Evolutionary conservation across 106 monocot species (phyloP).

Genomic region (Acanthochlamys bracteata): DNA sequence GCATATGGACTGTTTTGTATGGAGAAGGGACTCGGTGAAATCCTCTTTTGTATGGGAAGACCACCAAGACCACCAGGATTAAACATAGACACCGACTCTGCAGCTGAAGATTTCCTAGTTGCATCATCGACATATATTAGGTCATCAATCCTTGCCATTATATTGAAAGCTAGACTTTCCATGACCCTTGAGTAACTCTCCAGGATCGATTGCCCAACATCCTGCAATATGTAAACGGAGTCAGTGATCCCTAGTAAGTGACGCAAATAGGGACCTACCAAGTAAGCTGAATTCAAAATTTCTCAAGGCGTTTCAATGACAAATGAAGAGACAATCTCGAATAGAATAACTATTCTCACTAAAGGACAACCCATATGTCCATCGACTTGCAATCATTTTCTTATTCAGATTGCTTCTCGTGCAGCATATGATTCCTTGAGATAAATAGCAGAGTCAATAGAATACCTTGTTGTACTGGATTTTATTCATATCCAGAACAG

Average conservation of each 20-base stretch:
- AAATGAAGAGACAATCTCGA: too few relatives aligned
- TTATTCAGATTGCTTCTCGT: too few relatives aligned
- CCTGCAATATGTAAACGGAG: slow-evolving; percentile 30
- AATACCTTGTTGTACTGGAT: slow-evolving; percentile 97
- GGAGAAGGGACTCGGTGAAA: slow-evolving; percentile 92
- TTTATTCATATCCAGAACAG: slow-evolving; percentile 93
- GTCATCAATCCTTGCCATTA: slow-evolving; percentile 95
- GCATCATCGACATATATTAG: slow-evolving; percentile 85
- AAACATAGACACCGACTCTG: slow-evolving; percentile 38
- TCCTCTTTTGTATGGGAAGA: slow-evolving; percentile 77
- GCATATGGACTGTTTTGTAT: slow-evolving; percentile 62
- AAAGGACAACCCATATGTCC: too few relatives aligned
- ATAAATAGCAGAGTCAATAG: too few relatives aligned
- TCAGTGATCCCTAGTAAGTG: background rate
- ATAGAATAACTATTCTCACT: too few relatives aligned
- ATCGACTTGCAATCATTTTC: too few relatives aligned
- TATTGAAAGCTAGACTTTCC: slow-evolving; percentile 95
- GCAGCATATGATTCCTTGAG: too few relatives aligned
- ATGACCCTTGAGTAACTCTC: slow-evolving; percentile 94
- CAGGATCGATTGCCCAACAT: slow-evolving; percentile 90
- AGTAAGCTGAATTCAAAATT: too few relatives aligned
- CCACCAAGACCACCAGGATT: slow-evolving; percentile 58
- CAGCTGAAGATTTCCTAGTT: slow-evolving; percentile 38
- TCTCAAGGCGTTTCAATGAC: too few relatives aligned
- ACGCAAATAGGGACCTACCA: too few relatives aligned